Evolutionary conservation across 2,329 filamentous ascomycete species (phyloP).

Genomic region (Fusarium cicatricum): DNA sequence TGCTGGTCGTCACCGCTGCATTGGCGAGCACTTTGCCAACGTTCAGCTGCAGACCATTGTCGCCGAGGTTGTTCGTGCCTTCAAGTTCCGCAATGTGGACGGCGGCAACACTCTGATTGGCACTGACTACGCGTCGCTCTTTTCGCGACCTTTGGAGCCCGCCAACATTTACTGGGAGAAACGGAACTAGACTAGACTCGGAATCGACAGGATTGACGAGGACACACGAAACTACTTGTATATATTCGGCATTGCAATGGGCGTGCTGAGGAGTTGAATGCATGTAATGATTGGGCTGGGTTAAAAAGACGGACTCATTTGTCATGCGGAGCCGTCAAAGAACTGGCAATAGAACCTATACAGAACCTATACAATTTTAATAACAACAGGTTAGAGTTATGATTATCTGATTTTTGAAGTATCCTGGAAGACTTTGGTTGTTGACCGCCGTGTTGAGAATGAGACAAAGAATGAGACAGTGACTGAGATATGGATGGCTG

Average conservation of each 20-base stretch:
- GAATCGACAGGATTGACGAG: conserved; percentile 15
- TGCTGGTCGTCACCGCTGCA: conserved; percentile 90
- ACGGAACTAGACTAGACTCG: conserved; percentile 58
- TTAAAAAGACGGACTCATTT: conserved; percentile 38
- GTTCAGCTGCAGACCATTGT: conserved; percentile 88
- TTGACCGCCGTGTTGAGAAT: neutral
- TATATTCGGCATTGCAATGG: conserved; percentile 39
- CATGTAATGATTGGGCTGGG: conserved; percentile 38
- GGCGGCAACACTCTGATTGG: conserved; percentile 74
- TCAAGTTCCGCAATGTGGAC: conserved; percentile 81
- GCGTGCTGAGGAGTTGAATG: conserved; percentile 40
- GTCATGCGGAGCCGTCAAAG: conserved; percentile 31
- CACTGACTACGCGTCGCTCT: conserved; percentile 75
- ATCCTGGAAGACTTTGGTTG: neutral
- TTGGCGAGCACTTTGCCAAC: conserved; percentile 96
- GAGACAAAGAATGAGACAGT: neutral
- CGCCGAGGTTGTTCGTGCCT: conserved; percentile 76
- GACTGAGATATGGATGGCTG: neutral
- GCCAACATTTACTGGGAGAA: conserved; percentile 80
- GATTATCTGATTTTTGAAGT: neutral
- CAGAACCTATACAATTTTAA: conserved; percentile 40
- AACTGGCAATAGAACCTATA: conserved; percentile 37
- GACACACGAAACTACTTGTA: conserved; percentile 37
- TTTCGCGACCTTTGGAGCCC: conserved; percentile 76
- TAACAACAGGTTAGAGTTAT: conserved; percentile 35